Evolutionary conservation across 2,329 filamentous ascomycete genomes (phyloP).

Genomic region (Sporothrix inflata): DNA sequence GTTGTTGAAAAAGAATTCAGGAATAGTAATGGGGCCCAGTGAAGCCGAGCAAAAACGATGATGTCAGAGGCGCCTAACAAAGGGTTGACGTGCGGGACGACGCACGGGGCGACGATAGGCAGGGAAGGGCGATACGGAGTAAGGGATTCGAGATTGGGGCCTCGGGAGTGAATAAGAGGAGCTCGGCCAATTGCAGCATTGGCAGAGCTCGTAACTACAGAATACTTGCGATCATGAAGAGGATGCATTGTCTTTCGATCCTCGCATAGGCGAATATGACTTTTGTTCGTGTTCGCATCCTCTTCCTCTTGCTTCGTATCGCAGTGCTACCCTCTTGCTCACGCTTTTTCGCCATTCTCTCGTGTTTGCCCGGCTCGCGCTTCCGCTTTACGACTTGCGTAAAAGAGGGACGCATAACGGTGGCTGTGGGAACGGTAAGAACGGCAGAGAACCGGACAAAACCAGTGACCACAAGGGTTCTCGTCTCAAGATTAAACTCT

Average conservation of each 20-base stretch:
- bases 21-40: neutral
- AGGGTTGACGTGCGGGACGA: neutral
- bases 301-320: neutral
- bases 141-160: neutral
- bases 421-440: neutral
- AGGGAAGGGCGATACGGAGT: neutral
- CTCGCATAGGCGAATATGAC: neutral
- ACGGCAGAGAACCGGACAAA: neutral
- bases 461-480: slow-evolving; percentile 10
- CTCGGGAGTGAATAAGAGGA: neutral
- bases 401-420: neutral
- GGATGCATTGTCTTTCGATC: neutral
- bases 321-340: neutral
- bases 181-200: neutral
- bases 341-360: neutral
- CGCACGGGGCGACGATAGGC: neutral
- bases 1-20: neutral
- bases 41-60: neutral
- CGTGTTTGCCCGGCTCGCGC: neutral
- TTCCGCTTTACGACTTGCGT: neutral
- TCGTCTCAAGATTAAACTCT: neutral
- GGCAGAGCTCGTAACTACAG: neutral
- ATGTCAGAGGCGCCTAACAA: slow-evolving; percentile 19
- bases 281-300: neutral
- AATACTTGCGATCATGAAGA: neutral